Conservation (phyloP, 164 flowering plant species). For the Magnolia sinica region DNA sequence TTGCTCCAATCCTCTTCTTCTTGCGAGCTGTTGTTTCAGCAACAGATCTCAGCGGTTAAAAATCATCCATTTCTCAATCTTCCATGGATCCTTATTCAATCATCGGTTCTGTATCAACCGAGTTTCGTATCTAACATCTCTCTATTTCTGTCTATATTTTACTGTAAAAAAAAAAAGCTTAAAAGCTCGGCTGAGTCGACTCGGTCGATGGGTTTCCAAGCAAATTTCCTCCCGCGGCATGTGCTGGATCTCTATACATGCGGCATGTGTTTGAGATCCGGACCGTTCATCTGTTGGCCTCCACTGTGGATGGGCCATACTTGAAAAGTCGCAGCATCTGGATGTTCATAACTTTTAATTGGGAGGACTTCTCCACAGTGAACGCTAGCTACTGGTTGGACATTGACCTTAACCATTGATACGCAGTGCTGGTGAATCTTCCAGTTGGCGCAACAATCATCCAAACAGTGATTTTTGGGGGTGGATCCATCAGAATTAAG, state of each 20-base stretch:
- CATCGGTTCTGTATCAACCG: too few species aligned
- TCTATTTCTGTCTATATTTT: neutral
- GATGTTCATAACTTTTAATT: neutral
- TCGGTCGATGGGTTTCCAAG: neutral
- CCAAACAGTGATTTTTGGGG: too few species aligned
- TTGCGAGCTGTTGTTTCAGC: too few species aligned
- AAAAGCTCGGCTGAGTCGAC: neutral
- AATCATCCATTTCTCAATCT: too few species aligned
- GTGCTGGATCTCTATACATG: neutral
- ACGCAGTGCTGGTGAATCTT: too few species aligned
- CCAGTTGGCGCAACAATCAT: too few species aligned
- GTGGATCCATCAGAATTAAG: too few species aligned
- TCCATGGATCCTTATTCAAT: too few species aligned
- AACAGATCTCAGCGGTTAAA: too few species aligned
- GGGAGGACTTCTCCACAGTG: neutral
- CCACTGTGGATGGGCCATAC: neutral
- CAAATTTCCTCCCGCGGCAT: neutral
- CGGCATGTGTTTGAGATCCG: neutral
- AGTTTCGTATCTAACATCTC: neutral
- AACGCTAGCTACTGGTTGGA: too few species aligned
- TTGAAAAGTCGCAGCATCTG: neutral
- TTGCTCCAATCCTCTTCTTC: neutral
- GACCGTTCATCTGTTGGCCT: neutral
- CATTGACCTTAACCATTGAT: too few species aligned
- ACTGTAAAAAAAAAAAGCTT: neutral